phyloP scores from a whole-genome alignment of 108 stramenopile species.

The Cyclotella atomus region DNA sequence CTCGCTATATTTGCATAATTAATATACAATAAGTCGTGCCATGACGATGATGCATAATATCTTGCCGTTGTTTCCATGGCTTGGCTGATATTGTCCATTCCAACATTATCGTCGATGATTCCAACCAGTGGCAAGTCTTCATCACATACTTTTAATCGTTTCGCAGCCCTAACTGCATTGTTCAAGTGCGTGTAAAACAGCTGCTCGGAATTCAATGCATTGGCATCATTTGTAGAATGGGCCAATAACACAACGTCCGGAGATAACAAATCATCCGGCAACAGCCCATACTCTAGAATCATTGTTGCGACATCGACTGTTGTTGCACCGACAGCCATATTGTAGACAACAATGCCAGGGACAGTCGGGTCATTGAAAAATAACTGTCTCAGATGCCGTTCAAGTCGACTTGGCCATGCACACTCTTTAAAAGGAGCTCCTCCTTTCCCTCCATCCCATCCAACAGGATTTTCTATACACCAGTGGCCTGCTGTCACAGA shows the following conservation, averaged over 20 bases:
- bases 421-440: constrained; percentile 16
- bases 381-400: constrained; percentile 11
- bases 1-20: constrained; percentile 17
- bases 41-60: constrained; percentile 11
- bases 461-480: constrained; percentile 13
- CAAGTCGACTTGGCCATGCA: constrained; percentile 18
- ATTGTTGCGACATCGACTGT: constrained; percentile 11
- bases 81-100: constrained; percentile 8
- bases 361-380: constrained; percentile 9
- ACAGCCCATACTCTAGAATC: constrained; percentile 9
- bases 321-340: constrained; percentile 8
- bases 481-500: constrained; percentile 18
- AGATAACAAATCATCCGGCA: constrained; percentile 10
- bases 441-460: constrained; percentile 18
- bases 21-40: constrained; percentile 7
- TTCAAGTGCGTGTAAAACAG: constrained; percentile 17
- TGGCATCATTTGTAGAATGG: constrained; percentile 17
- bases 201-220: neutral
- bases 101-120: constrained; percentile 14
- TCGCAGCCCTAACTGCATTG: constrained; percentile 64
- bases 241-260: constrained; percentile 13
- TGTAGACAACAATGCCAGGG: constrained; percentile 11
- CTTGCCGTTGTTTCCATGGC: constrained; percentile 19
- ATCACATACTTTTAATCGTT: constrained; percentile 5
- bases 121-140: constrained; percentile 20